A percentile compares a stretch with the other conserved stretches of the same genome.
Conservation (phyloP, 495 filamentous ascomycete species). For the Penicillium canariense region DNA sequence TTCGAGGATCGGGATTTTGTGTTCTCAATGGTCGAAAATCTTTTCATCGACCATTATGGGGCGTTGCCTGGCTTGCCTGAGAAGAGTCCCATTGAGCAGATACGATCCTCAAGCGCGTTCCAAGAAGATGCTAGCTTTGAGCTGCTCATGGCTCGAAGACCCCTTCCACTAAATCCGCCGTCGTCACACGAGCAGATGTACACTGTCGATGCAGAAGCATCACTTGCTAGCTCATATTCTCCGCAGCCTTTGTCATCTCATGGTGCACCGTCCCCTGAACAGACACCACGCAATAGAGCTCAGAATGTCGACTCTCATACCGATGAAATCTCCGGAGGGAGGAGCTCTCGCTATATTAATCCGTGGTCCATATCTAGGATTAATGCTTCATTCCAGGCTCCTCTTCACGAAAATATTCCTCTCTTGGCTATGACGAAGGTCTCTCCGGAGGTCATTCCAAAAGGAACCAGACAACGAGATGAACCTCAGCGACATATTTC, state of each 20-base stretch:
- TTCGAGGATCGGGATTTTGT: conserved; percentile 63
- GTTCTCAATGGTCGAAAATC: conserved; percentile 47
- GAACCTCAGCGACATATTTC: not conserved
- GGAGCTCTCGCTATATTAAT: conserved; percentile 16
- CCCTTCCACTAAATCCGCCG: not conserved
- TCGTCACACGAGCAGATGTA: too few relatives aligned
- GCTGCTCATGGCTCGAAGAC: conserved; percentile 26
- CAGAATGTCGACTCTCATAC: not conserved
- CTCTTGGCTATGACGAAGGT: not conserved
- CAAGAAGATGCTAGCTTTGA: conserved; percentile 13
- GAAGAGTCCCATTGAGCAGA: conserved; percentile 9
- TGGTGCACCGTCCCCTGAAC: not conserved
- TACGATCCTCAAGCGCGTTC: not conserved
- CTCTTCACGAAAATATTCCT: not conserved
- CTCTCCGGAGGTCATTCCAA: not conserved
- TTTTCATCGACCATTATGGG: conserved; percentile 59
- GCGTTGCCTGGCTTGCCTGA: conserved; percentile 19
- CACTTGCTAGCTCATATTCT: not conserved
- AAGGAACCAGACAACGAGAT: not conserved
- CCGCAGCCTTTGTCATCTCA: not conserved
- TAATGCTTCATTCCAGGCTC: conserved; percentile 22
- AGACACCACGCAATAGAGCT: not conserved
- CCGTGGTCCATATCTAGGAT: conserved; percentile 35
- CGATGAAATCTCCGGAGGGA: not conserved
- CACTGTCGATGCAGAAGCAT: not conserved